phyloP scores from a whole-genome alignment of 1,284 basidiomycete species.

The Ceratobasidium sp. region DNA sequence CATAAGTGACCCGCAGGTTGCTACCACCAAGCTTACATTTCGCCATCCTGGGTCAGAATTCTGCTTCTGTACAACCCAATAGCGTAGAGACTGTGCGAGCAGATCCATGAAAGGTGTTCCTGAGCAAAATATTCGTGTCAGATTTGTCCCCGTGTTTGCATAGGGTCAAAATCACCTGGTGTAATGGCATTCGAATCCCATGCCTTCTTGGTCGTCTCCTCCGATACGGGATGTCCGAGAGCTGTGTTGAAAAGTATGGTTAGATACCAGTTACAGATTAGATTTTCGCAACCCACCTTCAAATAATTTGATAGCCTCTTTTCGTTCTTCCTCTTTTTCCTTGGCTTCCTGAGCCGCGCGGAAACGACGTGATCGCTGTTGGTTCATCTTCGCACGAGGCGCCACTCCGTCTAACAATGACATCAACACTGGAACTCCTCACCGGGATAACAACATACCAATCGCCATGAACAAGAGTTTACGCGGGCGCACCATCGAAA shows the following conservation, averaged over 20 bases:
- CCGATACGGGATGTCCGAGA: conserved; percentile 90
- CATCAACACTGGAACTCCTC: conserved; percentile 23
- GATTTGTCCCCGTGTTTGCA: neutral
- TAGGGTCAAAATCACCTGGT: conserved; percentile 63
- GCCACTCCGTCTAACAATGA: conserved; percentile 87
- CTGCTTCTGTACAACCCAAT: conserved; percentile 97
- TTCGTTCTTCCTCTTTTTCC: conserved; percentile 89
- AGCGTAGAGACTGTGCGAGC: conserved; percentile 87
- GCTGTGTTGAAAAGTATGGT: conserved; percentile 61
- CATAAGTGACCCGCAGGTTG: conserved; percentile 40
- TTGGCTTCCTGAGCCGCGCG: conserved; percentile 94
- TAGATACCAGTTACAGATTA: neutral
- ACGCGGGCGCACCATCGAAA: conserved; percentile 96
- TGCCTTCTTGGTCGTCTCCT: conserved; percentile 85
- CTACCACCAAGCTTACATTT: conserved; percentile 66
- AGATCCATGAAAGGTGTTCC: conserved; percentile 98
- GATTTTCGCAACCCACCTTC: conserved; percentile 67
- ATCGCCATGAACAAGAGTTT: conserved; percentile 99
- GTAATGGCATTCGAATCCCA: conserved; percentile 99
- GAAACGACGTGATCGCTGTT: conserved; percentile 96
- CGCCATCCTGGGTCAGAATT: conserved; percentile 98
- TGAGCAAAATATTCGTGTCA: conserved; percentile 43
- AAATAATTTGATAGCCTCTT: conserved; percentile 86
- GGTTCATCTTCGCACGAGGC: conserved; percentile 99
- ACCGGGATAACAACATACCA: conserved; percentile 64